phyloP scores from a whole-genome alignment of 768 basidiomycete genomes.

The Lyophyllum semitale region DNA sequence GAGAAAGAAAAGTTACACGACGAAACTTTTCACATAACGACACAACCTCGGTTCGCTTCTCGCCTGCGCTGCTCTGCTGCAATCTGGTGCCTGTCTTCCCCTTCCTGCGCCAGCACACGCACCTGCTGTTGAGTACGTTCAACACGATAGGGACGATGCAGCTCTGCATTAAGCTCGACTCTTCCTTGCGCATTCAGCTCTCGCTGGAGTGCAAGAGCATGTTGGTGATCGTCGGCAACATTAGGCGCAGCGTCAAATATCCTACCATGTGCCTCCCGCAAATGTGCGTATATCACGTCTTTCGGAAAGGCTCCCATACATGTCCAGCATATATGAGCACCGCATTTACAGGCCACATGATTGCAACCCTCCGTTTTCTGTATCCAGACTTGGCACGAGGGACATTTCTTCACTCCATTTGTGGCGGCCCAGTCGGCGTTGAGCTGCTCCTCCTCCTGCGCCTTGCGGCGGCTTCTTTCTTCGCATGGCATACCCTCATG shows the following conservation, averaged over 20 bases:
- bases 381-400: conserved; percentile 44
- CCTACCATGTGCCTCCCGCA: conserved; percentile 14
- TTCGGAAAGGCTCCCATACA: conserved; percentile 45
- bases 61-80: background rate
- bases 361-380: conserved; percentile 58
- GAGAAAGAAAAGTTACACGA: background rate
- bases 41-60: background rate
- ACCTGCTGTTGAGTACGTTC: too few relatives aligned
- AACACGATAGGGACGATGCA: too few relatives aligned
- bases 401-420: conserved; percentile 47
- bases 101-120: too few relatives aligned
- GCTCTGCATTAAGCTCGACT: too few relatives aligned
- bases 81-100: too few relatives aligned
- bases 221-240: background rate
- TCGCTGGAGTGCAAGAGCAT: background rate
- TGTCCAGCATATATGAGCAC: conserved; percentile 56
- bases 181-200: too few relatives aligned
- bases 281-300: conserved; percentile 10
- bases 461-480: conserved; percentile 34
- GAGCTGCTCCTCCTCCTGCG: conserved; percentile 43
- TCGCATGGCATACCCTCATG: conserved; percentile 57
- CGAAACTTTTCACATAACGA: too few relatives aligned
- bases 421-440: conserved; percentile 39
- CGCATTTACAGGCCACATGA: conserved; percentile 53
- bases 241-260: background rate